Evolutionary conservation across 2,329 filamentous ascomycete species (phyloP).

Genomic region (Fusarium bulbicola): DNA sequence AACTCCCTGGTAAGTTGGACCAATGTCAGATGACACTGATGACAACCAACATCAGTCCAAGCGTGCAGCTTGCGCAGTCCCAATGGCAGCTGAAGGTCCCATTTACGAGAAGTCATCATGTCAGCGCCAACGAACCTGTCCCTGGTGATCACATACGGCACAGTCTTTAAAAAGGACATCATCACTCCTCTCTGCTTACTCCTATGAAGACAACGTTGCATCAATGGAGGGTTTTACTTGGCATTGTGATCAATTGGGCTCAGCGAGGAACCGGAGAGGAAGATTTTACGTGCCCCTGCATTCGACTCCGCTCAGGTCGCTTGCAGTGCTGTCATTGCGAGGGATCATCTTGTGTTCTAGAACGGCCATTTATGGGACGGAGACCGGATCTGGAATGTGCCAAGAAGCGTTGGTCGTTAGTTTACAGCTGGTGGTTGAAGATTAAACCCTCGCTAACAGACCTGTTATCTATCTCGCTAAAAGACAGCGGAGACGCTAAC

Average conservation of each 20-base stretch:
- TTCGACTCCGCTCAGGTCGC: neutral
- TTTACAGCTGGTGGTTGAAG: neutral
- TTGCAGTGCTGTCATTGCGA: neutral
- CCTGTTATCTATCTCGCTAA: neutral
- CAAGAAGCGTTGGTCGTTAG: neutral
- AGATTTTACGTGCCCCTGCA: neutral
- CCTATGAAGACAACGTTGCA: neutral
- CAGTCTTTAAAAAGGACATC: neutral
- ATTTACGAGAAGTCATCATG: neutral
- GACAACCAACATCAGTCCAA: neutral
- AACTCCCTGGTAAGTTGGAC: too few species aligned
- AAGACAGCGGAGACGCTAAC: neutral
- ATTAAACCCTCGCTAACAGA: neutral
- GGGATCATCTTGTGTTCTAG: neutral
- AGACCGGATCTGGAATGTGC: neutral
- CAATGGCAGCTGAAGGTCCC: neutral
- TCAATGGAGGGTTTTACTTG: neutral
- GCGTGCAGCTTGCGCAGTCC: neutral
- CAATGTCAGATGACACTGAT: neutral
- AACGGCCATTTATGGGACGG: neutral
- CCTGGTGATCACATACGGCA: neutral
- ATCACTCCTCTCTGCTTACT: neutral
- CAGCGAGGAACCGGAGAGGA: neutral
- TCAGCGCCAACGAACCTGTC: neutral
- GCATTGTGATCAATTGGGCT: neutral